These are phyloP conservation scores for Coemansia sp. DNA, from an alignment of 192 early-diverging fungal genomes.

Conservation along the genomic window DNA sequence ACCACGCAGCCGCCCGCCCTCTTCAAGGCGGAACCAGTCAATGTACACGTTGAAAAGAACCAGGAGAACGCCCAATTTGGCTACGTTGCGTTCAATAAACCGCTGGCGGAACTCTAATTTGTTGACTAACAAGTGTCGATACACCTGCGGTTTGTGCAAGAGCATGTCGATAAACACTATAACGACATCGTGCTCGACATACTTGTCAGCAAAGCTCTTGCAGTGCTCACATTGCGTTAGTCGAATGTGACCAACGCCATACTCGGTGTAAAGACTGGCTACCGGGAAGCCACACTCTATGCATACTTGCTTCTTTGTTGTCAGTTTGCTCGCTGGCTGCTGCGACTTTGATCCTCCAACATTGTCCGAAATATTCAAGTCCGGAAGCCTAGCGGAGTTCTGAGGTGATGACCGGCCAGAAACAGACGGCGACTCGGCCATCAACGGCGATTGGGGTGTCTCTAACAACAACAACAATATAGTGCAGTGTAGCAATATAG, in stretches of 20 bases:
- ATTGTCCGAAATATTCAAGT: conserved; percentile 1
- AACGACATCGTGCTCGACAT: conserved; percentile 87
- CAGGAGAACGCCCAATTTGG: conserved; percentile 77
- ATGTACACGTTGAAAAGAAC: conserved; percentile 92
- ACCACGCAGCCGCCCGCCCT: conserved; percentile 56
- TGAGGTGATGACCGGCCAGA: conserved; percentile 24
- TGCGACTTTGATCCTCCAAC: neutral
- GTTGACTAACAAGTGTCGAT: conserved; percentile 86
- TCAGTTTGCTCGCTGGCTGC: neutral
- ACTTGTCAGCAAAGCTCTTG: conserved; percentile 87
- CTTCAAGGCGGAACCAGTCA: conserved; percentile 89
- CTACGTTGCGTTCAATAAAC: conserved; percentile 62
- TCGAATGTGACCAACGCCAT: conserved; percentile 80
- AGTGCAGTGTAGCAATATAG: neutral
- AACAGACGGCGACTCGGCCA: conserved; percentile 33
- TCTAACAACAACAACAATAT: conserved; percentile 14
- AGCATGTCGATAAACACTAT: conserved; percentile 93
- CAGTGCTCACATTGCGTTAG: conserved; percentile 79
- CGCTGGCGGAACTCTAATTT: conserved; percentile 61
- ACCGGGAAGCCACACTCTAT: conserved; percentile 78
- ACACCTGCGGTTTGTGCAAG: conserved; percentile 83
- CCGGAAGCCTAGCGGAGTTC: neutral
- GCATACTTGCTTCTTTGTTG: conserved; percentile 55
- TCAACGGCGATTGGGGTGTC: conserved; percentile 49
- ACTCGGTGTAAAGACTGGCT: conserved; percentile 75